Evolutionary conservation across 164 flowering plant genomes (phyloP).

Genomic region (Umbilicus rupestris): DNA sequence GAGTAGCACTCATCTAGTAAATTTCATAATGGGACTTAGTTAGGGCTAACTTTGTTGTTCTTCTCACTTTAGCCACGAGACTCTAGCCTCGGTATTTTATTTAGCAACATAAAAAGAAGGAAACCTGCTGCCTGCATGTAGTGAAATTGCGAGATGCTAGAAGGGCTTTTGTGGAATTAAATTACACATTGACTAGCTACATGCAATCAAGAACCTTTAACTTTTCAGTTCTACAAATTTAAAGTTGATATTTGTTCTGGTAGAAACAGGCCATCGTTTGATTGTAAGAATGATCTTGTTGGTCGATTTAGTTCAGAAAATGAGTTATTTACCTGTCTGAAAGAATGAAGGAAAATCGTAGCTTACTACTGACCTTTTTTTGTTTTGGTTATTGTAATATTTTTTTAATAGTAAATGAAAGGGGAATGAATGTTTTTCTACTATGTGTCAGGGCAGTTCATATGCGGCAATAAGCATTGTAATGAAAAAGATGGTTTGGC

Average conservation of each 20-base stretch:
- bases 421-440: conserved; percentile 14
- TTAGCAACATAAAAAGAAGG: background rate
- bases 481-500: conserved; percentile 59
- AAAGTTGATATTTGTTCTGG: background rate
- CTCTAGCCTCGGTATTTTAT: background rate
- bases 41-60: background rate
- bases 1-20: background rate
- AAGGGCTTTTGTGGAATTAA: background rate
- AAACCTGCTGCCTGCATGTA: background rate
- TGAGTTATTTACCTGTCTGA: background rate
- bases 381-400: background rate
- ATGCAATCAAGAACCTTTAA: background rate
- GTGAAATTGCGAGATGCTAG: background rate
- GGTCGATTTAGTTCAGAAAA: background rate
- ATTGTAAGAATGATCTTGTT: background rate
- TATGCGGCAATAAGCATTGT: conserved; percentile 90
- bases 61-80: background rate
- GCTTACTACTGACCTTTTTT: background rate
- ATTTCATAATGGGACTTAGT: background rate
- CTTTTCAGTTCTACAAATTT: background rate
- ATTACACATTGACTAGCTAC: background rate
- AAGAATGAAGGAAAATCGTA: background rate
- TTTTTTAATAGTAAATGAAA: background rate
- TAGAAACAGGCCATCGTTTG: background rate
- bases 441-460: conserved; percentile 78